Percentiles rank a stretch among this genome's conserved stretches.
These are phyloP conservation scores for Coniferiporia sulphurascens DNA, from an alignment of 1,284 basidiomycete species.

Conservation along the genomic window DNA sequence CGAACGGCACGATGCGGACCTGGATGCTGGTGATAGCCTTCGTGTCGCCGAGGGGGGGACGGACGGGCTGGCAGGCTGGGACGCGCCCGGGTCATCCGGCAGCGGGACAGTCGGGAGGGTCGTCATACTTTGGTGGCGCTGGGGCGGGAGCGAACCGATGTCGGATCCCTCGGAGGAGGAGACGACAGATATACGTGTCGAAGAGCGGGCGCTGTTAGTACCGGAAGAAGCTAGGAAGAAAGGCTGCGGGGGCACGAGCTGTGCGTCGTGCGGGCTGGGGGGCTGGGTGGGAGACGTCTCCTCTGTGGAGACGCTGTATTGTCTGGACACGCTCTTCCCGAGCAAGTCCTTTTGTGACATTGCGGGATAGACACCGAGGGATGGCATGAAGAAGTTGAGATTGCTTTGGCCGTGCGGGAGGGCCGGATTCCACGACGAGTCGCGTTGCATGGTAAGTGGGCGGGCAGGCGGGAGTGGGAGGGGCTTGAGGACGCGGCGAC, in stretches of 20 bases:
- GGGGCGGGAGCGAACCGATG: constrained; percentile 16
- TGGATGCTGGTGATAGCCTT: no score
- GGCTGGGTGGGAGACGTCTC: constrained; percentile 21
- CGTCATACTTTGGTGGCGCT: constrained; percentile 20
- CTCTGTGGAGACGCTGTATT: constrained; percentile 26
- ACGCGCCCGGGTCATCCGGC: background rate
- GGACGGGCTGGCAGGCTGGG: no score
- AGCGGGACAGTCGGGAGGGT: background rate
- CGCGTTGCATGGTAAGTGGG: constrained; percentile 40
- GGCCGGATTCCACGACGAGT: constrained; percentile 39
- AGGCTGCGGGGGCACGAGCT: constrained; percentile 27
- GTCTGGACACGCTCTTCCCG: constrained; percentile 25
- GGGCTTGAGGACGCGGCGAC: constrained; percentile 28
- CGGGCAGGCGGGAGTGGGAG: constrained; percentile 54
- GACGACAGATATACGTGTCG: constrained; percentile 17
- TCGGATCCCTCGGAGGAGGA: constrained; percentile 13
- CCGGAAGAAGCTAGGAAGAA: constrained; percentile 24
- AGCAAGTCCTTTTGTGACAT: constrained; percentile 23
- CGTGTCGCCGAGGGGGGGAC: no score
- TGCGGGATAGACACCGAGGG: constrained; percentile 8
- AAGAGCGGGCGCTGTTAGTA: constrained; percentile 20
- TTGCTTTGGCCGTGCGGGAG: constrained; percentile 23
- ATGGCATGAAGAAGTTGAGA: constrained; percentile 6
- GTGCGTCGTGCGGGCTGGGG: constrained; percentile 21
- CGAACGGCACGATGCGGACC: background rate